phyloP scores from a whole-genome alignment of 75 land plant genomes.

The Cupressus sempervirens region DNA sequence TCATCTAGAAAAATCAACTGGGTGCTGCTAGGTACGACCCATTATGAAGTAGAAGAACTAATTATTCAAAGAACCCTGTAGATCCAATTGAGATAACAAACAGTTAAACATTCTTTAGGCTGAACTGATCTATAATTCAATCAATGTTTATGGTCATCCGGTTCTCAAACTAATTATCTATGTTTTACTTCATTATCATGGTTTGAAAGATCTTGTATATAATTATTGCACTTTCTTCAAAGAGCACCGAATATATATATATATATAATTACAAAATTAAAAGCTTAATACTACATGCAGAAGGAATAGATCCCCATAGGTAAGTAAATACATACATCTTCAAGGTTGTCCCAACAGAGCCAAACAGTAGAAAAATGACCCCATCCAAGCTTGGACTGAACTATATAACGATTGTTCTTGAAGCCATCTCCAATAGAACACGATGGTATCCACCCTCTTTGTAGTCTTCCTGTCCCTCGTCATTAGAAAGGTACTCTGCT shows the following conservation, averaged over 20 bases:
- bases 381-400: conserved; percentile 82
- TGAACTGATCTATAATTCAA: too few relatives aligned
- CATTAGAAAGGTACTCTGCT: conserved; percentile 36
- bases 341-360: conserved; percentile 74
- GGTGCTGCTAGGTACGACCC: background rate
- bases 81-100: background rate
- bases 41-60: background rate
- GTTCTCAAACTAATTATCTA: too few relatives aligned
- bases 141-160: too few relatives aligned
- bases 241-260: too few relatives aligned
- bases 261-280: too few relatives aligned
- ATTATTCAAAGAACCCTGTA: background rate
- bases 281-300: background rate
- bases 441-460: conserved; percentile 83
- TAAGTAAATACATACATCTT: conserved; percentile 13
- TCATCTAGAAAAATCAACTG: background rate
- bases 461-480: conserved; percentile 75
- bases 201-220: too few relatives aligned
- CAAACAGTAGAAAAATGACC: conserved; percentile 95
- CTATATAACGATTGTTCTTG: conserved; percentile 55
- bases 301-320: background rate
- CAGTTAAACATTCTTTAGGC: too few relatives aligned
- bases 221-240: too few relatives aligned
- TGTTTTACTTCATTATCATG: too few relatives aligned
- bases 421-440: conserved; percentile 66